Percentiles rank a stretch among this genome's conserved stretches.
Evolutionary conservation across 2,329 filamentous ascomycete genomes (phyloP).

Genomic region (Beauveria sp.): DNA sequence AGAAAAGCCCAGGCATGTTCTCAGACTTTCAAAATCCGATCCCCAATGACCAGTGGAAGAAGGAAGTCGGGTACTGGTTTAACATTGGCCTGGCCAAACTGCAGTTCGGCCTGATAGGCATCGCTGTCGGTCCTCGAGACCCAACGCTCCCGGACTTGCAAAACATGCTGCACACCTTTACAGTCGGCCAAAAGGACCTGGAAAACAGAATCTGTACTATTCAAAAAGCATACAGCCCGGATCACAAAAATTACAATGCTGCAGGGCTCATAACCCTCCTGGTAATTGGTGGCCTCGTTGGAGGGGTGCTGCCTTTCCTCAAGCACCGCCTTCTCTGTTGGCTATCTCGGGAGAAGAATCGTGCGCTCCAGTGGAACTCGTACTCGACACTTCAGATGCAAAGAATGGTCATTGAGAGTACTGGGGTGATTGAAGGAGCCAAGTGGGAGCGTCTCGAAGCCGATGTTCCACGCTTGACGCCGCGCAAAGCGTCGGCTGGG

Average conservation of each 20-base stretch:
- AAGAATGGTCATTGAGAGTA: background rate
- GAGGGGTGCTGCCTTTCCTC: background rate
- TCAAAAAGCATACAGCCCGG: background rate
- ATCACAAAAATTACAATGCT: background rate
- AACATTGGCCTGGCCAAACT: conserved; percentile 11
- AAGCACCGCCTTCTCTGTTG: background rate
- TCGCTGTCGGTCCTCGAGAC: conserved; percentile 8
- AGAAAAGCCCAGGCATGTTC: conserved; percentile 4
- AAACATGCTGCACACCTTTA: background rate
- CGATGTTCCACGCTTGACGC: background rate
- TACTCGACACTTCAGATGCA: background rate
- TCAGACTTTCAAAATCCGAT: conserved; percentile 4
- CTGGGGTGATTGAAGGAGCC: too few relatives aligned
- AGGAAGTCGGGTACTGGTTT: conserved; percentile 11
- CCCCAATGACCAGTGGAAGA: conserved; percentile 12
- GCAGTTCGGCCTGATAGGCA: conserved; percentile 6
- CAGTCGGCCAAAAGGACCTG: background rate
- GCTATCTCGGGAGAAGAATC: background rate
- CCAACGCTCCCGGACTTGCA: conserved; percentile 1
- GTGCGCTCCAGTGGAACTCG: background rate
- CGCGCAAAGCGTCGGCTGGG: background rate
- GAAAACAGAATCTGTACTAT: background rate
- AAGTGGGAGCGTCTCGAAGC: background rate
- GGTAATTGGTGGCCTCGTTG: background rate
- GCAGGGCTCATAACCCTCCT: background rate